Conservation (phyloP, 352 stramenopile species). For the Phytopythium litorale region DNA sequence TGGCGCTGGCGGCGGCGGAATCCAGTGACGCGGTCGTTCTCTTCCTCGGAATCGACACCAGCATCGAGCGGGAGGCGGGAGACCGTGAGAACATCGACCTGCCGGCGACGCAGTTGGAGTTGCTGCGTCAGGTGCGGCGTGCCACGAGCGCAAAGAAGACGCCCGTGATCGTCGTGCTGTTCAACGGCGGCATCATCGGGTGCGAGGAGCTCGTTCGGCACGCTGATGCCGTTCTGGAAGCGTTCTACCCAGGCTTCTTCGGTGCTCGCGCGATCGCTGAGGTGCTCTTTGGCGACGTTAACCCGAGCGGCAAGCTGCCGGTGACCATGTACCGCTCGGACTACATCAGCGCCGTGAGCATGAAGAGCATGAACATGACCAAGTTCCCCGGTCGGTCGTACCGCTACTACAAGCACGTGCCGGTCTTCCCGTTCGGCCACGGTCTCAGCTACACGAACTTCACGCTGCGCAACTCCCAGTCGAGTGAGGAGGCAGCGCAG, state of each 20-base stretch:
- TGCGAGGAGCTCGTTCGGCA: constrained; percentile 68
- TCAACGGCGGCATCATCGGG: constrained; percentile 85
- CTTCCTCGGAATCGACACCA: constrained; percentile 80
- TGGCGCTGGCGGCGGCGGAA: constrained; percentile 33
- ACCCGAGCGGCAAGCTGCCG: constrained; percentile 77
- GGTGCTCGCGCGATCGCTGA: constrained; percentile 77
- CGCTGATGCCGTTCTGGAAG: constrained; percentile 62
- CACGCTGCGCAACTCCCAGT: constrained; percentile 13
- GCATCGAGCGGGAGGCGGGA: constrained; percentile 65
- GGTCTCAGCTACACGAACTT: constrained; percentile 91
- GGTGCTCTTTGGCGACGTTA: constrained; percentile 79
- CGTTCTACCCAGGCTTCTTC: constrained; percentile 83
- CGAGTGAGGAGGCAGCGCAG: constrained; percentile 3
- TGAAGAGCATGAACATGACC: constrained; percentile 92
- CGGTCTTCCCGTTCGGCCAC: constrained; percentile 88
- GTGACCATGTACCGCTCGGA: constrained; percentile 86
- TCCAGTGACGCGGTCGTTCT: constrained; percentile 60
- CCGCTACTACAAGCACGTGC: constrained; percentile 87
- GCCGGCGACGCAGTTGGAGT: constrained; percentile 64
- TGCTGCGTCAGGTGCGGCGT: constrained; percentile 62
- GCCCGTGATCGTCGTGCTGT: constrained; percentile 79
- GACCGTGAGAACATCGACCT: constrained; percentile 79
- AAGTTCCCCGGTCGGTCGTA: constrained; percentile 88
- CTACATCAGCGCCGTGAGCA: constrained; percentile 67
- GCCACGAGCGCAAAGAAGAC: constrained; percentile 30